Percentiles rank a stretch among this genome's conserved stretches.
Evolutionary conservation across 352 stramenopile species (phyloP).

Genomic region (Globisporangium sylvaticum): DNA sequence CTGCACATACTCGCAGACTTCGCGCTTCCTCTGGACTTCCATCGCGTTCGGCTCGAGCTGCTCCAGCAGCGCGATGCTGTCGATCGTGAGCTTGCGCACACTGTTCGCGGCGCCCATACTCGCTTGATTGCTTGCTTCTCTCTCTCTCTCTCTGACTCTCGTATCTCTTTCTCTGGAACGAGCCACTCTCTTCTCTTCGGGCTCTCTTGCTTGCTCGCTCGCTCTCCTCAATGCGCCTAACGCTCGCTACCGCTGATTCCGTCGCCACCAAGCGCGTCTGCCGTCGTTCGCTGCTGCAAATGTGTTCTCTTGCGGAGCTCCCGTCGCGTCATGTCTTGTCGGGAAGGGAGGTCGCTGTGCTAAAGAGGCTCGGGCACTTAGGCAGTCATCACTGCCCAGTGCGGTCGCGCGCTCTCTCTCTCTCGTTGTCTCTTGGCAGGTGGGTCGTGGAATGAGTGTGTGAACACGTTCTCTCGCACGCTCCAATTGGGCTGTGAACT

Average conservation of each 20-base stretch:
- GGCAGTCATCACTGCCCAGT: conserved; percentile 25
- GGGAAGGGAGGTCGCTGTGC: conserved; percentile 4
- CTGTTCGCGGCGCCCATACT: conserved; percentile 78
- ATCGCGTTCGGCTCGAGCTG: conserved; percentile 67
- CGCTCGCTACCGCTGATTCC: conserved; percentile 7
- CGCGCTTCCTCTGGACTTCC: conserved; percentile 48
- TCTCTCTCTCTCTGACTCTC: conserved; percentile 5
- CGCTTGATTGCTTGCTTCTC: conserved; percentile 5
- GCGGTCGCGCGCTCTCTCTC: not conserved
- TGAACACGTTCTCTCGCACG: not conserved
- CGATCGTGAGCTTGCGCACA: conserved; percentile 75
- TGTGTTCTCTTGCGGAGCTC: conserved; percentile 8
- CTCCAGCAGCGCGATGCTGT: conserved; percentile 75
- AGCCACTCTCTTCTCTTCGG: not conserved
- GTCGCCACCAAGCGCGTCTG: conserved; percentile 7
- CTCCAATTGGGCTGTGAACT: not conserved
- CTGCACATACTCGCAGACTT: conserved; percentile 50
- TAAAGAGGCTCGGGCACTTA: conserved; percentile 15
- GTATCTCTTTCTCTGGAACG: not conserved
- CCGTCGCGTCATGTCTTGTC: conserved; percentile 29
- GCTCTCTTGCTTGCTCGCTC: conserved; percentile 7
- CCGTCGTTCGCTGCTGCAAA: conserved; percentile 9
- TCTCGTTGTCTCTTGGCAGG: conserved; percentile 10
- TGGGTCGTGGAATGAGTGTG: not conserved
- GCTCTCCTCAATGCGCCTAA: not conserved